Conservation (phyloP, 2,329 filamentous ascomycete species). For the Neurospora sp. region DNA sequence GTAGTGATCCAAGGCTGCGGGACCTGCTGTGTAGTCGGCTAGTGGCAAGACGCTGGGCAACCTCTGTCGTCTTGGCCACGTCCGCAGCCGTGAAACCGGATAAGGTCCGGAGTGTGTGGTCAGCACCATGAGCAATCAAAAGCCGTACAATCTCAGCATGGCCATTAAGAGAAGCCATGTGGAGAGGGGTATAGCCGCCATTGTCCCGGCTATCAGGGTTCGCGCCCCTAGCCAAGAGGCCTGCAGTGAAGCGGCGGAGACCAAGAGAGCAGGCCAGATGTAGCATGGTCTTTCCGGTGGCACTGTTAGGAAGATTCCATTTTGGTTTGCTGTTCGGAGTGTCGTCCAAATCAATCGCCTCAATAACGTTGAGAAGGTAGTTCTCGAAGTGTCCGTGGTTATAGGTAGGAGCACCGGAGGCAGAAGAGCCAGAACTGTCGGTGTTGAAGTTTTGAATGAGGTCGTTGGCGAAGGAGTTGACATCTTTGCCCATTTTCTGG, state of each 20-base stretch:
- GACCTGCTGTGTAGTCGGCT: constrained; percentile 54
- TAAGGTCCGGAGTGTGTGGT: constrained; percentile 58
- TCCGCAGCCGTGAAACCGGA: constrained; percentile 63
- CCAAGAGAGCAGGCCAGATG: constrained; percentile 70
- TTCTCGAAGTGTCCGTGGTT: constrained; percentile 47
- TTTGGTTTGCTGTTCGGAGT: constrained; percentile 51
- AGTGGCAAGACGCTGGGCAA: constrained; percentile 52
- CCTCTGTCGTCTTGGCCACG: constrained; percentile 54
- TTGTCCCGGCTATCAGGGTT: constrained; percentile 66
- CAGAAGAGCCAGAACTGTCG: constrained; percentile 25
- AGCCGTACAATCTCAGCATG: constrained; percentile 67
- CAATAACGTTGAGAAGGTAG: constrained; percentile 62
- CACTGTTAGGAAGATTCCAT: constrained; percentile 51
- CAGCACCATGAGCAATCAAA: constrained; percentile 62
- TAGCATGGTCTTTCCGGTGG: constrained; percentile 70
- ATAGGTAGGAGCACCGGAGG: constrained; percentile 20
- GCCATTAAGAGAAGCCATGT: constrained; percentile 68
- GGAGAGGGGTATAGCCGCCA: constrained; percentile 72
- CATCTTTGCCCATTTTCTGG: constrained; percentile 54
- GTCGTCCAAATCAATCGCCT: constrained; percentile 69
- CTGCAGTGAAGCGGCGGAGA: constrained; percentile 64
- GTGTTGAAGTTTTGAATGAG: constrained; percentile 35
- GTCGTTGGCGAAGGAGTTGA: constrained; percentile 49
- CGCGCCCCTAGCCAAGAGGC: constrained; percentile 66
- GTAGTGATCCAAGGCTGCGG: constrained; percentile 52